Conservation (phyloP, 2,329 filamentous ascomycete genomes). For the Chaetomium sp. region DNA sequence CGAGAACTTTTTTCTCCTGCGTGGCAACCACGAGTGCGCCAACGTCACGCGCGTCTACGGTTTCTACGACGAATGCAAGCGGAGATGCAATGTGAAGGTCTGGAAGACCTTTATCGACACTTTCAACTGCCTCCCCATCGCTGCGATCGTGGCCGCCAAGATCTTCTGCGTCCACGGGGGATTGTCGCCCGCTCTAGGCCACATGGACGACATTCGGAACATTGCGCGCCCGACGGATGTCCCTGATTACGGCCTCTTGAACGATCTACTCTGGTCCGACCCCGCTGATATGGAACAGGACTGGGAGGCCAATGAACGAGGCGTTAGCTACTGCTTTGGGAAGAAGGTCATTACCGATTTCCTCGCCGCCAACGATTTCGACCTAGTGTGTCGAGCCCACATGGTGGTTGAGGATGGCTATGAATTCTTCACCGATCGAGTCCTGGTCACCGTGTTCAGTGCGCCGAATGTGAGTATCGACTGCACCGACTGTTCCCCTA, state of each 20-base stretch:
- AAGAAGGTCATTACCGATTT: slow-evolving; percentile 99
- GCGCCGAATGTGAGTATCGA: slow-evolving; percentile 81
- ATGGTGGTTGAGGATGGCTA: slow-evolving; percentile 99
- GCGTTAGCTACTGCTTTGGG: slow-evolving; percentile 97
- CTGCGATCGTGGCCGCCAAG: slow-evolving; percentile 94
- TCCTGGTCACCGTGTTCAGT: slow-evolving; percentile 95
- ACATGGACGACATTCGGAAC: slow-evolving; percentile 98
- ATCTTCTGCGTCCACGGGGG: slow-evolving; percentile 98
- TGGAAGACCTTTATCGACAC: slow-evolving; percentile 98
- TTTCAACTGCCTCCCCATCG: slow-evolving; percentile 94
- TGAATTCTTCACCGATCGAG: slow-evolving; percentile 95
- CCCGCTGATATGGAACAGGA: slow-evolving; percentile 97
- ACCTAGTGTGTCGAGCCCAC: slow-evolving; percentile 93
- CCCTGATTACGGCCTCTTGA: slow-evolving; percentile 91
- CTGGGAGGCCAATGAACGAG: slow-evolving; percentile 96
- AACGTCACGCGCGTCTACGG: slow-evolving; percentile 95
- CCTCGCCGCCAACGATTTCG: slow-evolving; percentile 90
- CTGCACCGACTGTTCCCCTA: background rate
- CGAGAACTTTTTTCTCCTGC: slow-evolving; percentile 93
- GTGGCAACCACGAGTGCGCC: slow-evolving; percentile 95
- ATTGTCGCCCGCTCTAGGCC: slow-evolving; percentile 83
- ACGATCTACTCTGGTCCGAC: slow-evolving; percentile 96
- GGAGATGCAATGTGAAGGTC: slow-evolving; percentile 92
- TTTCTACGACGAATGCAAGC: slow-evolving; percentile 98
- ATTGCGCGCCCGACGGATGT: slow-evolving; percentile 96